Evolutionary conservation across 805 yeast genomes (phyloP), one percentile per base, ranked within the genome.

Genomic region (Komagataella populi): DNA sequence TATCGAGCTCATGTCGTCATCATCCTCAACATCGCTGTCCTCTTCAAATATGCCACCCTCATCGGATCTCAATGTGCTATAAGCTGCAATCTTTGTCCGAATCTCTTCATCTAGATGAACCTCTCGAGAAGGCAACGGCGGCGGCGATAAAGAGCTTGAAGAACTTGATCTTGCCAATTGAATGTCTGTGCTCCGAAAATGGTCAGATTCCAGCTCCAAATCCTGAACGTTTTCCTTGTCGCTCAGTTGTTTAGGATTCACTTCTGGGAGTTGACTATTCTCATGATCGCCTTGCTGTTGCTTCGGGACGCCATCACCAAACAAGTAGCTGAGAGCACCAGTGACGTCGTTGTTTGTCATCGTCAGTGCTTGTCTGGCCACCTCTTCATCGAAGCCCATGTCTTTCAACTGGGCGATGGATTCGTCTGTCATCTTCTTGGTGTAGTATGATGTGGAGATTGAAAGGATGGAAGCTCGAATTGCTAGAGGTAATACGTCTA

Each of bases 301-400:
- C 39, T 30, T 30, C 10, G 47, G 22, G 7, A 23, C 23, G 7
- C 24, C 24, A 24, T 66, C 69, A 4, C 62, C 65, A 53, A 73
- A 70, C 17, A 76, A 62, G 55, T 60, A 68, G 18, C 63, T 57
- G 10, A 68, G 58, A 3, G 75, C 74, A 5, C 56, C 58, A 44
- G 63, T 63, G 3, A 70, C 58, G 48, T 69, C 61, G 49, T 68
- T 65, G 51, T 61, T 57, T 10, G 66, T 49, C 45, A 51, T 53
- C 47, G 61, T 50, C 48, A 71, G 60, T 0, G 81, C 81, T 17
- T 61, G 64, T 6, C 54, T 52, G 3, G 75, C 68, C 52, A 68
- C 65, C 20, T 65, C 71, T 23, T 56, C 59, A 48, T 65, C 51
- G 60, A 71, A 68, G 44, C 76, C 76, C 74, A 72, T 70, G 45